Evolutionary conservation across 768 basidiomycete species (phyloP).

Genomic region (Cantharellus cinnabarinus): DNA sequence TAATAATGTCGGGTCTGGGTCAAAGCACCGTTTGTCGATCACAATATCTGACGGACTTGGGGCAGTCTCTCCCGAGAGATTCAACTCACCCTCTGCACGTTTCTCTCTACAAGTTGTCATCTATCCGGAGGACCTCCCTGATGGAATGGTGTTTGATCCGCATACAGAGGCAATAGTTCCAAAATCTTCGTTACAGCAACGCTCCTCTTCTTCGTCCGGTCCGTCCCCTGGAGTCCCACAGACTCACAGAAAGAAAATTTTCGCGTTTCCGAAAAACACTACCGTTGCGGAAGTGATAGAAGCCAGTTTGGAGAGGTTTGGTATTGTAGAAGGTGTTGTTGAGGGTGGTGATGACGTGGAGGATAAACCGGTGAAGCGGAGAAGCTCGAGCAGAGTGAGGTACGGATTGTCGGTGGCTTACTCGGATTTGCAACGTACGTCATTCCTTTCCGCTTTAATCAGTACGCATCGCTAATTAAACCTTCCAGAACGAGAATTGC

Average conservation of each 20-base stretch:
- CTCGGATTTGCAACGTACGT: conserved; percentile 11
- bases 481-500: conserved; percentile 47
- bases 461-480: conserved; percentile 1
- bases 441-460: not conserved
- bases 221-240: conserved; percentile 36
- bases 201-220: conserved; percentile 22
- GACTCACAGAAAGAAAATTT: conserved; percentile 53
- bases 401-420: conserved; percentile 46
- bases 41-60: conserved; percentile 2
- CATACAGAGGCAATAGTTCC: conserved; percentile 87
- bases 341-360: conserved; percentile 97
- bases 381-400: conserved; percentile 51
- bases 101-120: conserved; percentile 79
- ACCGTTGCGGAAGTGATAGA: conserved; percentile 96
- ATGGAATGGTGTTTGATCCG: conserved; percentile 88
- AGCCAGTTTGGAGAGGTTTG: conserved; percentile 76
- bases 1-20: conserved; percentile 25
- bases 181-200: conserved; percentile 44
- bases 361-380: conserved; percentile 67
- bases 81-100: conserved; percentile 62
- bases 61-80: conserved; percentile 45
- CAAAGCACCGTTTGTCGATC: conserved; percentile 10
- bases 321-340: conserved; percentile 90
- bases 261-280: conserved; percentile 83
- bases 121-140: conserved; percentile 78